Evolutionary conservation across 148 eudicot species (phyloP).

Genomic region (Vaccinium darrowii): DNA sequence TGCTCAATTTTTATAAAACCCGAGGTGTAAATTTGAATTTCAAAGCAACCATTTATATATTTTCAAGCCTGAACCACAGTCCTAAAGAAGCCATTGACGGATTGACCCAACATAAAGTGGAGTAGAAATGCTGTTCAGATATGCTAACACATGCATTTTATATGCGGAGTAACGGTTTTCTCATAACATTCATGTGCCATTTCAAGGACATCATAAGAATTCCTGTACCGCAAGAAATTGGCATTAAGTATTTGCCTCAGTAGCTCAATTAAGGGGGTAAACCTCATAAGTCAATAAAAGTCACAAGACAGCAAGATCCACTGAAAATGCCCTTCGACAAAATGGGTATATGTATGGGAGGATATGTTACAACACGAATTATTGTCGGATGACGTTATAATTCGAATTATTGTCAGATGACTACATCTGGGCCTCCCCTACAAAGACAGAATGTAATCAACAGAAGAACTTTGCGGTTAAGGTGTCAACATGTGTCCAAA

Average conservation of each 20-base stretch:
- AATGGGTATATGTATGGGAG: neutral
- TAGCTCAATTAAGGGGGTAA: neutral
- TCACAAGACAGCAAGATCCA: neutral
- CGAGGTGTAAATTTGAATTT: neutral
- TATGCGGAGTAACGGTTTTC: neutral
- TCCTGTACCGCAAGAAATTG: neutral
- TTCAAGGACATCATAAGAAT: neutral
- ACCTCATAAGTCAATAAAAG: neutral
- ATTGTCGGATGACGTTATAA: neutral
- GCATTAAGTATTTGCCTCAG: neutral
- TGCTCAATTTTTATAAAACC: neutral
- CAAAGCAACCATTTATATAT: neutral
- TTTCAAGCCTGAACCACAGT: neutral
- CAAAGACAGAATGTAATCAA: neutral
- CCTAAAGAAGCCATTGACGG: neutral
- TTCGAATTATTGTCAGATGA: neutral
- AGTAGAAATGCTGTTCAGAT: neutral
- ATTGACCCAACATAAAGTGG: neutral
- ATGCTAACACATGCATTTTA: constrained; percentile 4
- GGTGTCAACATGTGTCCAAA: neutral
- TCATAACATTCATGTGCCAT: neutral
- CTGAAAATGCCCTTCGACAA: neutral
- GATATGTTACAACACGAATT: neutral
- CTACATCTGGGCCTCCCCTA: neutral
- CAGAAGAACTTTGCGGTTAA: neutral